Evolutionary conservation across 306 rosid species (phyloP).

Genomic region (Corylus avellana): DNA sequence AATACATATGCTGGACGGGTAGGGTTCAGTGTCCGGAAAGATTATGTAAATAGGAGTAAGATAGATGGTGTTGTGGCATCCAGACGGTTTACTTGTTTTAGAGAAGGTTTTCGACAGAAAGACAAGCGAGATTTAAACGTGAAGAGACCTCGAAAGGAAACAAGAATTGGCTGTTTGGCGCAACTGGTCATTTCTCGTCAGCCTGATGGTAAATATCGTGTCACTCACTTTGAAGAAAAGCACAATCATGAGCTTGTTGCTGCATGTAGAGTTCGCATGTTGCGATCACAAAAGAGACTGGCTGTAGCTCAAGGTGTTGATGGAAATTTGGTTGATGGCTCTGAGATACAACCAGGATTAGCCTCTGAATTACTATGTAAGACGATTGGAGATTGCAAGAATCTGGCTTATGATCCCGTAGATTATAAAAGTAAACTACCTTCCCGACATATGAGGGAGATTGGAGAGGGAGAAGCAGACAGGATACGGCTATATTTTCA

Average conservation of each 20-base stretch:
- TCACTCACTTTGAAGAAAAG: conserved; percentile 63
- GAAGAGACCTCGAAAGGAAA: conserved; percentile 63
- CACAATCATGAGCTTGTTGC: conserved; percentile 67
- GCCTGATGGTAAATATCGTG: conserved; percentile 57
- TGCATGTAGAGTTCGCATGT: conserved; percentile 56
- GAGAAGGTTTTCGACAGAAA: conserved; percentile 69
- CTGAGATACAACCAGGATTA: conserved; percentile 25
- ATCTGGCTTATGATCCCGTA: conserved; percentile 31
- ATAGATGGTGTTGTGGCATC: conserved; percentile 63
- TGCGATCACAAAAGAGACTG: conserved; percentile 58
- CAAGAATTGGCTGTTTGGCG: conserved; percentile 69
- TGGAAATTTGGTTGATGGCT: conserved; percentile 30
- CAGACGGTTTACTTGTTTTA: conserved; percentile 62
- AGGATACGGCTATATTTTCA: conserved; percentile 47
- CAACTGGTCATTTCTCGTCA: conserved; percentile 60
- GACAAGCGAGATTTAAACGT: conserved; percentile 46
- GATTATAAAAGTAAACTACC: conserved; percentile 44
- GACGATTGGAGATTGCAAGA: conserved; percentile 27
- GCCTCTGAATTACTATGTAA: conserved; percentile 27
- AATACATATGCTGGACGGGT: conserved; percentile 56
- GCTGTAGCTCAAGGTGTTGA: conserved; percentile 40
- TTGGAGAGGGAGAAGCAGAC: conserved; percentile 49
- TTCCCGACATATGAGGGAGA: conserved; percentile 33
- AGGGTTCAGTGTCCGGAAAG: conserved; percentile 69
- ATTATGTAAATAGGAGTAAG: conserved; percentile 70